phyloP scores from a whole-genome alignment of 305 asterid species.

The Fraxinus platypoda region DNA sequence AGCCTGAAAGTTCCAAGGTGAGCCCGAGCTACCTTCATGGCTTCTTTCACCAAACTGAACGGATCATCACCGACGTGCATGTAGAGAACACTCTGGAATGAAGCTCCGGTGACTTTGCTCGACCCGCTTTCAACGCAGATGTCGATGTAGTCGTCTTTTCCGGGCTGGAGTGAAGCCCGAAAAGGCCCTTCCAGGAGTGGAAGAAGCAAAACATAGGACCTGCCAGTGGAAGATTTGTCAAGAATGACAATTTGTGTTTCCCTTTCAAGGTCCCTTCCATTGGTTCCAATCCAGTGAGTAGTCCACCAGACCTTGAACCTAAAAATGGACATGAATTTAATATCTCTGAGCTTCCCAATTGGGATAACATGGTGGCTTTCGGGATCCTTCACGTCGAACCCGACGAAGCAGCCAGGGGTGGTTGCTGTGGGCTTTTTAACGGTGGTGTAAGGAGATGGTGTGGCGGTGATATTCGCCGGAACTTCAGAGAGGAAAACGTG shows the following conservation, averaged over 20 bases:
- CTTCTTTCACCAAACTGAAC: slow-evolving; percentile 66
- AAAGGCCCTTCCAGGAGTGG: slow-evolving; percentile 79
- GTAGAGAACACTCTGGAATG: slow-evolving; percentile 62
- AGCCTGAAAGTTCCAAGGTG: slow-evolving; percentile 80
- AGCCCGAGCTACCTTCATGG: slow-evolving; percentile 64
- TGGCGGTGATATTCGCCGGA: slow-evolving; percentile 58
- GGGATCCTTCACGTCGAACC: slow-evolving; percentile 56
- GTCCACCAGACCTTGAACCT: slow-evolving; percentile 99
- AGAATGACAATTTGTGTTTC: slow-evolving; percentile 82
- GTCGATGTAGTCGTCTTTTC: slow-evolving; percentile 56
- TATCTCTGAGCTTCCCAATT: slow-evolving; percentile 67
- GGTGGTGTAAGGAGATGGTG: slow-evolving; percentile 53
- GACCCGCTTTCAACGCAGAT: slow-evolving; percentile 85
- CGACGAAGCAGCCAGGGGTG: slow-evolving; percentile 79
- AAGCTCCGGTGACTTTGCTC: slow-evolving; percentile 42
- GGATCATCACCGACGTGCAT: slow-evolving; percentile 86
- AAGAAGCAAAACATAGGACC: slow-evolving; percentile 70
- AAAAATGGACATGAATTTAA: slow-evolving; percentile 83
- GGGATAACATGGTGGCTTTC: slow-evolving; percentile 71
- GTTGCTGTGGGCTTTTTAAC: slow-evolving; percentile 32
- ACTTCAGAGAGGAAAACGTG: slow-evolving; percentile 65
- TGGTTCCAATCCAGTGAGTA: slow-evolving; percentile 79
- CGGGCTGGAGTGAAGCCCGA: slow-evolving; percentile 84
- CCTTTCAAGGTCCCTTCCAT: slow-evolving; percentile 74
- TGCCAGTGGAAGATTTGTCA: slow-evolving; percentile 44